Base-by-base conservation (phyloP, 2,329 filamentous ascomycete species). In the Botrytis hyacinthi region DNA sequence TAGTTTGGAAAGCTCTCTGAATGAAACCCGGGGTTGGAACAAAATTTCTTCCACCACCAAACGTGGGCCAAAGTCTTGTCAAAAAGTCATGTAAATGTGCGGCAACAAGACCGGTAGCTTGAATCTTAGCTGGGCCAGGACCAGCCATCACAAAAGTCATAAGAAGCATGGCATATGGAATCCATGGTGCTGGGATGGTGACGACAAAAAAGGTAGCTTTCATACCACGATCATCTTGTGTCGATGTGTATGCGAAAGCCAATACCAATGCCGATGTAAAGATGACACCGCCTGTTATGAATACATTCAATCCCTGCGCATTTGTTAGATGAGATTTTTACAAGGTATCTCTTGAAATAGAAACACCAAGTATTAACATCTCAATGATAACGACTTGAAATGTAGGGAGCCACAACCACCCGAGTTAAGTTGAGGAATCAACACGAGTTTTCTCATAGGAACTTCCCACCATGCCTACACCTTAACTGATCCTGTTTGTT, bases 71-170 rank as follows among this genome's bases (percentile, higher is more conserved):
- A 60, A 98, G 87, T 67, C 93, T 89, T 3, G 93, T 94, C 68
- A 98, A 82, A 80, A 98, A 99, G 81, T 98, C 93, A 83, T 94
- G 97, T 32, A 96, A 80, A 81, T 99, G 96, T 7, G 95, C 95
- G 20, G 95, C 93, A 61, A 97, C 76, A 18, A 99, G 86, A n/a
- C 96, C 96, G 48, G 89, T 93, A 7, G 89, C 82, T 80, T 97
- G 90, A 6, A 90, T 79, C 73, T 92, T 80, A 18, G 92, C 87
- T 29, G 83, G 83, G 4, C 82, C 77, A 51, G 86, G 86, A 18
- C 91, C 91, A 8, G 83, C 86, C 80, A 92, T 88, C 71, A 98
- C 84, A 35, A 97, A 86, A 18, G 91, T 92, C 78, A 94, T 84
- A 26, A 90, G 82, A 62, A 98, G 87, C 87, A 97, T 92, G 76